Evolutionary conservation across 305 asterid genomes (phyloP), one percentile per base, ranked within the genome.

Genomic region (Ruellia speciosa): DNA sequence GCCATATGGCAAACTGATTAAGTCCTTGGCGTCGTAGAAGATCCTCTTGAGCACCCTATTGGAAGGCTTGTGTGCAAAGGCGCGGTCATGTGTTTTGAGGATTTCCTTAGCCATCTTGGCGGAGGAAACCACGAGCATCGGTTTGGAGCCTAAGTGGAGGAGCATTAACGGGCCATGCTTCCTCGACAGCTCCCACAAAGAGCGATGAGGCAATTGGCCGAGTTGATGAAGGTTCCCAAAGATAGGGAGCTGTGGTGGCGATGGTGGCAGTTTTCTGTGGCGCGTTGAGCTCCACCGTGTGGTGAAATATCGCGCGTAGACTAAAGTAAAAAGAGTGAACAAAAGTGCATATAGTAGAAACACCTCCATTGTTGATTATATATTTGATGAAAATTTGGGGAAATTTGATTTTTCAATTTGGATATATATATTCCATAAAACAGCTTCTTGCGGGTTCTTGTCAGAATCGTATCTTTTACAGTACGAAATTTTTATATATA

Each of bases 141-240:
- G 56, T 14, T 7, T 20, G 56, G 15, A 18, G 8, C 56, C 56
- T 8, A 52, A 18, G 12, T 52, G 15, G 19, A 52, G 14, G 15
- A 10, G 56, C 56, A 52, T 52, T 4, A 52, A n/a, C 12, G 56
- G 56, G 35, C 56, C 56, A 14, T 52, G 17, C 9, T 52, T 18
- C 6, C 15, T 18, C 6, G 56, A 18, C 11, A 52, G 14, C 31
- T 20, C 10, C 15, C 15, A 20, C 3, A 52, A 9, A 14, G 12
- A 2, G 31, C 5, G 5, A 9, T 52, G 56, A 8, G 15, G 10
- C 16, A n/a, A 13, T 18, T 14, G 8, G 2, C 15, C 15, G 37
- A 52, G 17, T 0, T 52, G 56, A 24, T 52, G 56, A 6, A 52
- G 34, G 14, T 52, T 52, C 9, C 56, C 56, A 12, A 52, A 15